These are phyloP conservation scores for Wickerhamiella lipophila DNA, from an alignment of 805 yeast species.

Conservation along the genomic window DNA sequence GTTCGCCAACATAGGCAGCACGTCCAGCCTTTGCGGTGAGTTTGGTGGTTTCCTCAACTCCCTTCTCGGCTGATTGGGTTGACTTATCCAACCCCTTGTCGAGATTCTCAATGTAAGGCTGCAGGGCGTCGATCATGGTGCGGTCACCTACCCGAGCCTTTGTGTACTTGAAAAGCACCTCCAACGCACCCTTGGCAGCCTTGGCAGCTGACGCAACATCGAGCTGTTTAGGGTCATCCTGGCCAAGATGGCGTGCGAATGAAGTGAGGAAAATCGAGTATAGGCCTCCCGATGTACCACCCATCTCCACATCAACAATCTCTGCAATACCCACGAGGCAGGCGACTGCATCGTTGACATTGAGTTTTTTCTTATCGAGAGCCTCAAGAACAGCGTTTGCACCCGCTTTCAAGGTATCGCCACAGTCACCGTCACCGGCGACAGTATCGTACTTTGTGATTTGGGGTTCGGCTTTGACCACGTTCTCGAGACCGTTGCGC, in stretches of 20 bases:
- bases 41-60: constrained; percentile 63
- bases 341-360: constrained; percentile 32
- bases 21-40: constrained; percentile 83
- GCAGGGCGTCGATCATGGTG: constrained; percentile 77
- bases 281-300: constrained; percentile 92
- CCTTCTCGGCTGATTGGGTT: constrained; percentile 52
- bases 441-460: constrained; percentile 75
- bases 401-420: constrained; percentile 77
- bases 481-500: constrained; percentile 24
- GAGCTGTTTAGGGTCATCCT: constrained; percentile 18
- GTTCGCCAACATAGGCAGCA: constrained; percentile 73
- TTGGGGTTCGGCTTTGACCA: constrained; percentile 60
- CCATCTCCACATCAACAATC: constrained; percentile 81
- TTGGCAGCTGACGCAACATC: constrained; percentile 21
- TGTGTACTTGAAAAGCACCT: constrained; percentile 71
- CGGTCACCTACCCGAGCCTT: constrained; percentile 82
- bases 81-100: constrained; percentile 42
- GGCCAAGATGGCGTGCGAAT: constrained; percentile 41
- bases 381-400: constrained; percentile 56
- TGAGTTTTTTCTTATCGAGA: constrained; percentile 28
- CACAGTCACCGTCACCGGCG: constrained; percentile 97
- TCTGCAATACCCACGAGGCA: constrained; percentile 66
- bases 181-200: constrained; percentile 42
- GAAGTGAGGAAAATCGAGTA: constrained; percentile 79
- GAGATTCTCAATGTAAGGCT: constrained; percentile 67